Evolutionary conservation across 2,329 filamentous ascomycete genomes (phyloP), one percentile per base, ranked within the genome.

Genomic region (Cordyceps tenuipes): DNA sequence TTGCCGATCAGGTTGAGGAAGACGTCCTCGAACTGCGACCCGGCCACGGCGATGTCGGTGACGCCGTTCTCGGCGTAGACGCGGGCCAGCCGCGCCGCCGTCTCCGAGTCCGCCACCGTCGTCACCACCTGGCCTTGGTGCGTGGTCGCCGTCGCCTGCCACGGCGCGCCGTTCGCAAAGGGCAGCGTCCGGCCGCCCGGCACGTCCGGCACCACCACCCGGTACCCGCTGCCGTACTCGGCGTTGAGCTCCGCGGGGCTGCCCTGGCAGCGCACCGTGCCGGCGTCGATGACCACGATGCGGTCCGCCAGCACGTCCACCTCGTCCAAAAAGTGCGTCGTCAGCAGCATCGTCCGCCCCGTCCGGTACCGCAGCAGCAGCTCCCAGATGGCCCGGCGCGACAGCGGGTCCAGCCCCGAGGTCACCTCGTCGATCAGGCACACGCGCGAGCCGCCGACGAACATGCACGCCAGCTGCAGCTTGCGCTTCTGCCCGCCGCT

Each of bases 261-360:
- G 2, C 86, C 86, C 61, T 83, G 76, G 2, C 81, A 84, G 61
- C 83, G 84, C 39, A 88, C 73, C 21, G 77, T 75, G 21, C 86
- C 86, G 61, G 82, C 82, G 5, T 83, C 85, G 1, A 89, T 71
- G 39, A 89, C 84, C 5, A 82, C 81, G 61, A 89, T 86, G 59
- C 86, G 79, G 67, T 89, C 86, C 0, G 85, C 83, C 1, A 89
- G 77, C 1, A 88, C 75, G 65, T 89, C 86, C 5, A 84, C 85
- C 69, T 89, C 86, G 65, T 89, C 86, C n/a, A 89, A 75, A 67
- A 88, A 89, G 69, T 89, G 86, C 0, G 86, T 89, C 0, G 86
- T 89, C 39, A 89, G 73, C 12, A 89, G 73, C 67, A 88, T 85
- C 1, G 83, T 86, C 46, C 86, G 75, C 55, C 77, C 77, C 4